Conservation (phyloP, 164 flowering plant genomes). For the Tetrastigma voinierianum region DNA sequence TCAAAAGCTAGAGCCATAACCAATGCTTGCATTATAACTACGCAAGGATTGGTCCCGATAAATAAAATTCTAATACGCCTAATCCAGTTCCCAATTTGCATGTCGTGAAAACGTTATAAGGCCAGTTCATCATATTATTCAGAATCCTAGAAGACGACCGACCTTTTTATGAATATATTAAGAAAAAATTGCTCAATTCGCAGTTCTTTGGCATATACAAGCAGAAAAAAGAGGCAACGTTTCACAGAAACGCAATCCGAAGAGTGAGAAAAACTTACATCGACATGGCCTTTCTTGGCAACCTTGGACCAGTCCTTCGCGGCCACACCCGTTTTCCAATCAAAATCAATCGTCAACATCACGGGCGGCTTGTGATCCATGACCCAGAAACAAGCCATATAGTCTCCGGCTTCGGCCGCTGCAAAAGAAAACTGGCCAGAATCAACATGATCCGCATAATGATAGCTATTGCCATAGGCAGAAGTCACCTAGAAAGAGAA, state of each 20-base stretch:
- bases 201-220: background rate
- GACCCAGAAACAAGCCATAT: slow-evolving; percentile 65
- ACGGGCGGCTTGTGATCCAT: slow-evolving; percentile 33
- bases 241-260: too few relatives aligned
- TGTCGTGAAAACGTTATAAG: too few relatives aligned
- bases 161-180: too few relatives aligned
- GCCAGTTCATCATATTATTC: too few relatives aligned
- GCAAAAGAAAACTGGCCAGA: slow-evolving; percentile 66
- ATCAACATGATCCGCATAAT: slow-evolving; percentile 41
- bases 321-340: slow-evolving; percentile 72
- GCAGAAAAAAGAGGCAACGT: background rate
- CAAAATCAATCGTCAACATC: slow-evolving; percentile 54
- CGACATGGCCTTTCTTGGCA: slow-evolving; percentile 61
- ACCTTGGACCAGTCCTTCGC: slow-evolving; percentile 70
- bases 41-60: too few relatives aligned
- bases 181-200: too few relatives aligned
- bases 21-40: too few relatives aligned
- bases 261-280: slow-evolving; percentile 34
- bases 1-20: too few relatives aligned
- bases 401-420: slow-evolving; percentile 50
- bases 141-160: too few relatives aligned
- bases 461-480: slow-evolving; percentile 48
- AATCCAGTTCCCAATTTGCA: too few relatives aligned
- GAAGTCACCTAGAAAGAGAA: slow-evolving; percentile 47
- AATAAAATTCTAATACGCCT: too few relatives aligned